These are phyloP conservation scores for Mariannaea sp. DNA, from an alignment of 2,329 filamentous ascomycete species.

Conservation along the genomic window DNA sequence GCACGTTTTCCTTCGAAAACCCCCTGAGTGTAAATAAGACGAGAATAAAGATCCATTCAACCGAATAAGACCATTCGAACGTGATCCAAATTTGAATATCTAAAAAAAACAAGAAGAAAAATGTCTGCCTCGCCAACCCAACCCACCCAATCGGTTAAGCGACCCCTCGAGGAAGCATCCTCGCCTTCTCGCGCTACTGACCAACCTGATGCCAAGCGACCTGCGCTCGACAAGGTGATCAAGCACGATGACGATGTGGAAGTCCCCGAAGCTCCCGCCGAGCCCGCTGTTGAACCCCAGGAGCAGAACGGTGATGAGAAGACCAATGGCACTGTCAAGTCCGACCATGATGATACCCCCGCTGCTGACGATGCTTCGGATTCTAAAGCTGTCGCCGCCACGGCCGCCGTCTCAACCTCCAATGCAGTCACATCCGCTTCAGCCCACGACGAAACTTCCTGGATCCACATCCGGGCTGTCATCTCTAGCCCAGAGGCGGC, in stretches of 20 bases:
- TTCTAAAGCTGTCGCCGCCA: conserved; percentile 45
- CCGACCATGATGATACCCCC: conserved; percentile 36
- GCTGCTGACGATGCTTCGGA: conserved; percentile 44
- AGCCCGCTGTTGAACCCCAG: conserved; percentile 44
- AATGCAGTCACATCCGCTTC: conserved; percentile 52
- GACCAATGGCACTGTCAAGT: conserved; percentile 54
- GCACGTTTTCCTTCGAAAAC: conserved; percentile 92
- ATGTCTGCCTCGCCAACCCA: conserved; percentile 76
- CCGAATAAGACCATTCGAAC: conserved; percentile 28
- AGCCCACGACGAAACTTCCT: conserved; percentile 85
- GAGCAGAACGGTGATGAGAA: conserved; percentile 57
- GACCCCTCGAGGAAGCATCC: conserved; percentile 94
- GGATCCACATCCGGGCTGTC: conserved; percentile 96
- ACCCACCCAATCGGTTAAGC: conserved; percentile 78
- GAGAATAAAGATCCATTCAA: conserved; percentile 46
- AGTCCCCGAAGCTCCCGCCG: conserved; percentile 43
- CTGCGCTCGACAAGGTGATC: conserved; percentile 89
- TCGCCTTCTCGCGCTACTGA: conserved; percentile 90
- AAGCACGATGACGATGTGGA: conserved; percentile 66
- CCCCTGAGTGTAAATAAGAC: conserved; percentile 82
- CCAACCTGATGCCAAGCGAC: conserved; percentile 95
- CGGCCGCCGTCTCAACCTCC: conserved; percentile 44
- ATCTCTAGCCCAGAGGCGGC: conserved; percentile 97
- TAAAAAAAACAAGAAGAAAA: too few species aligned
- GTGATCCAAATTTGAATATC: conserved; percentile 34